phyloP scores from a whole-genome alignment of 1,284 basidiomycete genomes.

The Puccinia hordei region DNA sequence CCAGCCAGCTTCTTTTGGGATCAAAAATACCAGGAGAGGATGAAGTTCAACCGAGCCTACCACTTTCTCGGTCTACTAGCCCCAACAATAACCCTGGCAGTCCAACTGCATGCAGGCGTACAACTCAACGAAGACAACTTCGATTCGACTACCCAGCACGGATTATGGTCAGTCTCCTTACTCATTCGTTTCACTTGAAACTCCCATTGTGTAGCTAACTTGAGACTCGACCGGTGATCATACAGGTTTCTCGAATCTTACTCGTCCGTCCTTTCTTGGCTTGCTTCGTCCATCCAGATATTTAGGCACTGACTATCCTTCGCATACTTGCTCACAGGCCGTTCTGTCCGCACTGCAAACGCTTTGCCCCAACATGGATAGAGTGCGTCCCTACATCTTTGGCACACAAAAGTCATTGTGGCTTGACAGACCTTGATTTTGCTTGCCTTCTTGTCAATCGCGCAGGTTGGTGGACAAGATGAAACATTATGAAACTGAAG shows the following conservation, averaged over 20 bases:
- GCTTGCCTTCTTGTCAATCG: neutral
- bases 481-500: slow-evolving; percentile 1
- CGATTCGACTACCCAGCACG: slow-evolving; percentile 12
- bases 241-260: slow-evolving; percentile 49
- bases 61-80: neutral
- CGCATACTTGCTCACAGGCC: slow-evolving; percentile 5
- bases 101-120: slow-evolving; percentile 34
- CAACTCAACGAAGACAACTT: slow-evolving; percentile 43
- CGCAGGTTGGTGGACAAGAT: neutral
- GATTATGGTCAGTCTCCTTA: slow-evolving; percentile 25
- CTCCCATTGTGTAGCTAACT: neutral
- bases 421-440: neutral
- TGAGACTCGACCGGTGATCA: neutral
- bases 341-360: slow-evolving; percentile 48
- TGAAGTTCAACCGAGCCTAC: neutral
- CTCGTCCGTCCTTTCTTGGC: slow-evolving; percentile 26
- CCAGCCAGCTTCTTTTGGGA: too few species aligned
- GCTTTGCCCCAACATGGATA: slow-evolving; percentile 43
- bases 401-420: neutral
- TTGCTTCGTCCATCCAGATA: neutral
- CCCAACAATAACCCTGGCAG: neutral
- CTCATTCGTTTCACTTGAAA: neutral
- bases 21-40: too few species aligned
- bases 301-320: slow-evolving; percentile 6
- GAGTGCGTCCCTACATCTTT: neutral